phyloP scores from a whole-genome alignment of 352 stramenopile species.

The Globisporangium ultimum region DNA sequence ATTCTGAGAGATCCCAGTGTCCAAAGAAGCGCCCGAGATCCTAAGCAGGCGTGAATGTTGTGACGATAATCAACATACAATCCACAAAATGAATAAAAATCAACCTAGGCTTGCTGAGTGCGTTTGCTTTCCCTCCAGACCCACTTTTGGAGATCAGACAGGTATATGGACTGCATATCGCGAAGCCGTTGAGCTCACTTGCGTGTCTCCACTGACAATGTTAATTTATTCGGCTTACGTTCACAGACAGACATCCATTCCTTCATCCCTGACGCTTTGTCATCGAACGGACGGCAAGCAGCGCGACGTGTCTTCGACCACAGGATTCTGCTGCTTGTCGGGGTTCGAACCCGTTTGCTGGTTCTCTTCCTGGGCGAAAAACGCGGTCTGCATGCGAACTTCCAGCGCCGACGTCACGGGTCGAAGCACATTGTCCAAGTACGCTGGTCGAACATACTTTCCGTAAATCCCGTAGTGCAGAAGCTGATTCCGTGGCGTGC shows the following conservation, averaged over 20 bases:
- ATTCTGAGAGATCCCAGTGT: background rate
- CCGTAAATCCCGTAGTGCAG: conserved; percentile 34
- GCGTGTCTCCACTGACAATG: background rate
- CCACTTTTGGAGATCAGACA: too few species aligned
- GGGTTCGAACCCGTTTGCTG: too few species aligned
- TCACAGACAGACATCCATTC: background rate
- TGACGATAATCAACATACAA: too few species aligned
- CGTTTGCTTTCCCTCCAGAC: too few species aligned
- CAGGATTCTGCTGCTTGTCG: conserved; percentile 14
- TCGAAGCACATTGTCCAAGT: conserved; percentile 15
- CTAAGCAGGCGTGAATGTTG: too few species aligned
- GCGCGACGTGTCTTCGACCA: background rate
- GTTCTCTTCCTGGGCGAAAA: conserved; percentile 15
- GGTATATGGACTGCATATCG: too few species aligned
- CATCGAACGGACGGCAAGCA: background rate
- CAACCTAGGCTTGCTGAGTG: too few species aligned
- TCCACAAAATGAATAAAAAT: too few species aligned
- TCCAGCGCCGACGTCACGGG: conserved; percentile 31
- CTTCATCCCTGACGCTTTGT: background rate
- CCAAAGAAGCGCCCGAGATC: too few species aligned
- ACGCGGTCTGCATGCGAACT: conserved; percentile 28
- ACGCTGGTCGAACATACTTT: conserved; percentile 28
- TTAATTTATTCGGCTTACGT: background rate
- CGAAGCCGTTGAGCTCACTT: too few species aligned
- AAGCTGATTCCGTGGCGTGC: background rate